Conservation (phyloP, 1,284 basidiomycete genomes). For the Leccinum solheimii region DNA sequence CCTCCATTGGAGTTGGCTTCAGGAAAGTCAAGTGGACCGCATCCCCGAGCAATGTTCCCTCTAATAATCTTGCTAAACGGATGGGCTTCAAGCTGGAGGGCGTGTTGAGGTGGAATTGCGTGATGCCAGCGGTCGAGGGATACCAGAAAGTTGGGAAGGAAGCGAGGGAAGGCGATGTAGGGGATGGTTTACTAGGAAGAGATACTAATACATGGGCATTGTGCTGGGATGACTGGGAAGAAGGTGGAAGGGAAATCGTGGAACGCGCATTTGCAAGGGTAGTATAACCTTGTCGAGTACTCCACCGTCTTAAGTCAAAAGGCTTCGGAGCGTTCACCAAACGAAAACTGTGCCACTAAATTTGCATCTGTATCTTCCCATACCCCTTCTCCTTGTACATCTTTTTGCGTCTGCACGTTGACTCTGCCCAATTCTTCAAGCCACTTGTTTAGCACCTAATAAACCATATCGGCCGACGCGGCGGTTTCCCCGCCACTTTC, state of each 20-base stretch:
- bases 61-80: slow-evolving; percentile 52
- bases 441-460: too few relatives aligned
- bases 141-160: background rate
- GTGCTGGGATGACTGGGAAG: slow-evolving; percentile 53
- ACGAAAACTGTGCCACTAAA: too few relatives aligned
- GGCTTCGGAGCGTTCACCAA: too few relatives aligned
- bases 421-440: too few relatives aligned
- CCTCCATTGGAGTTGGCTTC: slow-evolving; percentile 52
- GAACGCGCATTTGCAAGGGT: background rate
- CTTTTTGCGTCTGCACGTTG: too few relatives aligned
- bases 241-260: background rate
- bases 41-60: slow-evolving; percentile 49
- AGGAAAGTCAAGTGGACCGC: slow-evolving; percentile 60
- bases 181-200: background rate
- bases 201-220: background rate
- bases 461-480: too few relatives aligned
- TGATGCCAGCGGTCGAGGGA: slow-evolving; percentile 39
- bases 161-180: background rate
- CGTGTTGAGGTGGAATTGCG: slow-evolving; percentile 52
- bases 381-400: too few relatives aligned
- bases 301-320: too few relatives aligned
- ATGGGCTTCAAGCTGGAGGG: slow-evolving; percentile 65
- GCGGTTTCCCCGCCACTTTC: too few relatives aligned
- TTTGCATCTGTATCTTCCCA: too few relatives aligned
- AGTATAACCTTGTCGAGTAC: background rate